A percentile compares a stretch with the other conserved stretches of the same genome.
phyloP scores from a whole-genome alignment of 208 protist species.

The Acanthamoeba royreba region DNA sequence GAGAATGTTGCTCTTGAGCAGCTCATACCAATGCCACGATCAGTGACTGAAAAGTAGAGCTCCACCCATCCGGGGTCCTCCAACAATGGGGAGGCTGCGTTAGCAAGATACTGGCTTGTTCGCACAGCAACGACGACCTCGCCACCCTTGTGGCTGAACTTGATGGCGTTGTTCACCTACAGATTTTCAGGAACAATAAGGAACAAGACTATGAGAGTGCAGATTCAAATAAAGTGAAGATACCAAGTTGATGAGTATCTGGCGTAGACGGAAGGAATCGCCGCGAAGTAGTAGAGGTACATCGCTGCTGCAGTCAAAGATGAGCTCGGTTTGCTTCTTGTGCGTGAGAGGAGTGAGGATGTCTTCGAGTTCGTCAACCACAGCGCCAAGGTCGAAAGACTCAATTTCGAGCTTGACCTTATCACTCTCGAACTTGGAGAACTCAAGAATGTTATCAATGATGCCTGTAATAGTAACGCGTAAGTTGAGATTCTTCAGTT shows the following conservation, averaged over 20 bases:
- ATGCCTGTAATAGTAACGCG: background rate
- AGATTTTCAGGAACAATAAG: background rate
- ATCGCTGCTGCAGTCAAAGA: background rate
- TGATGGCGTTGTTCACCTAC: conserved; percentile 20
- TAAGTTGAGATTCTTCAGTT: background rate
- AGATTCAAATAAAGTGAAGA: no score
- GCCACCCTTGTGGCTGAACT: conserved; percentile 9
- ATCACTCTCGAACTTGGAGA: conserved; percentile 27
- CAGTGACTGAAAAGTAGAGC: background rate
- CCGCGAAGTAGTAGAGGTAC: background rate
- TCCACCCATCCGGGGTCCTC: background rate
- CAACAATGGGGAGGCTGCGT: background rate
- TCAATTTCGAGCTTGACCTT: background rate
- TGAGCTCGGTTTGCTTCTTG: background rate
- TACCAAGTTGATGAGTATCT: conserved; percentile 7
- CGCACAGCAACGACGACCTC: background rate
- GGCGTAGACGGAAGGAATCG: background rate
- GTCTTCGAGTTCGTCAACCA: background rate
- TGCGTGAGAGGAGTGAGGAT: background rate
- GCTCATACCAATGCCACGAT: background rate
- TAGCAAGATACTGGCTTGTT: background rate
- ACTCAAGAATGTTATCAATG: conserved; percentile 33
- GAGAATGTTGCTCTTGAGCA: background rate
- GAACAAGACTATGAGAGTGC: background rate
- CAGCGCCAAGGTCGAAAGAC: background rate